These are phyloP conservation scores for Pichia sp. DNA, from an alignment of 1,139 yeast species.

Conservation along the genomic window DNA sequence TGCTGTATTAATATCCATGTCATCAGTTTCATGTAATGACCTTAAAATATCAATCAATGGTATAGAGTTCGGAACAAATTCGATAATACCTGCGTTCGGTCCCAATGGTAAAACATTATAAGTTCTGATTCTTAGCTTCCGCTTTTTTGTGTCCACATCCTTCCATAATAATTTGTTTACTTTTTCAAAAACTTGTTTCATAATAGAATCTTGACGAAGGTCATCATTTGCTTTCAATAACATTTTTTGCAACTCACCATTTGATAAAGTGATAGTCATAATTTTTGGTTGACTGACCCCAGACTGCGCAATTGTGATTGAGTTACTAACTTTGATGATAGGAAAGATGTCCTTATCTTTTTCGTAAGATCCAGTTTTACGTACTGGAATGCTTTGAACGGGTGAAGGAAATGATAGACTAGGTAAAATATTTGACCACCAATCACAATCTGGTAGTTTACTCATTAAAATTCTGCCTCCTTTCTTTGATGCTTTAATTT, in stretches of 20 bases:
- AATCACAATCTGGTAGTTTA: slow-evolving; percentile 35
- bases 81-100: slow-evolving; percentile 80
- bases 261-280: slow-evolving; percentile 43
- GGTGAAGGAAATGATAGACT: slow-evolving; percentile 57
- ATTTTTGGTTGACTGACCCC: slow-evolving; percentile 89
- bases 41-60: slow-evolving; percentile 64
- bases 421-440: slow-evolving; percentile 52
- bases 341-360: slow-evolving; percentile 35
- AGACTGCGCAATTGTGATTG: slow-evolving; percentile 56
- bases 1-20: slow-evolving; percentile 49
- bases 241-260: slow-evolving; percentile 53
- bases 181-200: slow-evolving; percentile 93
- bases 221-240: slow-evolving; percentile 85
- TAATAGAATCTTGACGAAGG: slow-evolving; percentile 87
- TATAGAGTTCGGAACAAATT: slow-evolving; percentile 74
- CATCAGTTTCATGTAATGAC: slow-evolving; percentile 49
- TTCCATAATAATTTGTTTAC: slow-evolving; percentile 63
- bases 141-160: slow-evolving; percentile 49
- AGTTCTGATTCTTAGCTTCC: slow-evolving; percentile 63
- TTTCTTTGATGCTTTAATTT: slow-evolving; percentile 34
- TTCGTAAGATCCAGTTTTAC: slow-evolving; percentile 39
- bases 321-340: slow-evolving; percentile 40
- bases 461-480: slow-evolving; percentile 20
- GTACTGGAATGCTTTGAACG: slow-evolving; percentile 43
- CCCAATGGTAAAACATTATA: slow-evolving; percentile 90